phyloP scores from a whole-genome alignment of 148 eudicot genomes.

The Rhododendron ferrugineum region DNA sequence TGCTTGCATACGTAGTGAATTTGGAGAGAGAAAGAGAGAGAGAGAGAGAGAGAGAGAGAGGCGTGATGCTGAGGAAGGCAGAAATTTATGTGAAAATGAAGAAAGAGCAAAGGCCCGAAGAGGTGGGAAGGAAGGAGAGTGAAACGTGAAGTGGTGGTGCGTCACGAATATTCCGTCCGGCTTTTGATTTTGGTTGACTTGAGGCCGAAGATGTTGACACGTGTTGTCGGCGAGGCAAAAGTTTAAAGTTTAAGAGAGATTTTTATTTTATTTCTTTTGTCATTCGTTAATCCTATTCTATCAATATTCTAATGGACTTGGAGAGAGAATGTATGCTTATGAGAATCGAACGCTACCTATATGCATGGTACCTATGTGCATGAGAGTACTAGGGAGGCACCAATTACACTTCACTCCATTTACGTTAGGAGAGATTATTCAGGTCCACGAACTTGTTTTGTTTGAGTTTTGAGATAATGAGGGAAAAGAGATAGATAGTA shows the following conservation, averaged over 20 bases:
- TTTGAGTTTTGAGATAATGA: too few species aligned
- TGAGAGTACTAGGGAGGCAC: too few species aligned
- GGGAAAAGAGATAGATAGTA: too few species aligned
- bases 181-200: background rate
- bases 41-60: background rate
- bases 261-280: too few species aligned
- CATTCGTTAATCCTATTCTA: too few species aligned
- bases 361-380: too few species aligned
- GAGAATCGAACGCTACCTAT: too few species aligned
- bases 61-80: background rate
- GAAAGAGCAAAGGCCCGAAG: background rate
- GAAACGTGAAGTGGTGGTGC: background rate
- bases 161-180: background rate
- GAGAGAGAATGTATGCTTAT: too few species aligned
- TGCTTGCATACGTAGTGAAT: conserved; percentile 11
- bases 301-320: rapidly evolving
- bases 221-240: background rate
- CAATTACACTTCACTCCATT: too few species aligned
- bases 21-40: conserved; percentile 24
- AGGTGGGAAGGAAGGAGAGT: background rate
- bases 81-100: background rate
- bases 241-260: background rate
- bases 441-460: too few species aligned
- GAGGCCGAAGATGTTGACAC: background rate
- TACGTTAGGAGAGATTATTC: too few species aligned